A percentile compares a stretch with the other conserved stretches of the same genome.
Conservation (phyloP, 495 filamentous ascomycete species). For the Mycothermus thermophilus region DNA sequence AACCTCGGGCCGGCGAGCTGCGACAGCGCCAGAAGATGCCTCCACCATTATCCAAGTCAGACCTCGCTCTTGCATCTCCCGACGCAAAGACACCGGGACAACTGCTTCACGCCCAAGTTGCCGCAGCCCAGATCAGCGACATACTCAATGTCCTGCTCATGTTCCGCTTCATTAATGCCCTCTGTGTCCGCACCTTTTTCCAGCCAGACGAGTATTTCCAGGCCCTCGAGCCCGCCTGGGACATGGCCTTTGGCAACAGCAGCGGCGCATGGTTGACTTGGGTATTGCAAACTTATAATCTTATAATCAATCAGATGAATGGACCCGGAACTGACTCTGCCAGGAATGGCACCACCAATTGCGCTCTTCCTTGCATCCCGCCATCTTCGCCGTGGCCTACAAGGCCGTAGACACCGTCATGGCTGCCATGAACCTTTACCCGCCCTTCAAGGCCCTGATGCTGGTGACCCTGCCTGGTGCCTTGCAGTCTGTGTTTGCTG, state of each 20-base stretch:
- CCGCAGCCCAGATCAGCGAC: constrained; percentile 23
- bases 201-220: constrained; percentile 99
- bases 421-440: constrained; percentile 32
- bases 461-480: constrained; percentile 61
- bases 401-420: constrained; percentile 41
- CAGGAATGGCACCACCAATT: constrained; percentile 92
- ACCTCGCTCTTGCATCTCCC: too few relatives aligned
- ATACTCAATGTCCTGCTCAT: constrained; percentile 52
- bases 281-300: constrained; percentile 35
- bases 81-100: too few relatives aligned
- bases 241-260: constrained; percentile 61
- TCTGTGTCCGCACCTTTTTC: constrained; percentile 83
- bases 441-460: constrained; percentile 41
- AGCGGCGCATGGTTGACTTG: constrained; percentile 91
- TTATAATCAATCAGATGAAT: constrained; percentile 2
- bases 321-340: constrained; percentile 1
- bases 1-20: too few relatives aligned
- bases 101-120: constrained; percentile 19
- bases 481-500: constrained; percentile 63
- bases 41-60: too few relatives aligned
- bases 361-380: constrained; percentile 83
- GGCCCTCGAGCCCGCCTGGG: constrained; percentile 89
- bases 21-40: constrained; percentile 1
- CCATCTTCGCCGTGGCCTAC: constrained; percentile 70
- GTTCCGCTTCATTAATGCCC: constrained; percentile 74